Evolutionary conservation across 2,329 filamentous ascomycete genomes (phyloP), one percentile per base, ranked within the genome.

Genomic region (Alternaria metachromatica): DNA sequence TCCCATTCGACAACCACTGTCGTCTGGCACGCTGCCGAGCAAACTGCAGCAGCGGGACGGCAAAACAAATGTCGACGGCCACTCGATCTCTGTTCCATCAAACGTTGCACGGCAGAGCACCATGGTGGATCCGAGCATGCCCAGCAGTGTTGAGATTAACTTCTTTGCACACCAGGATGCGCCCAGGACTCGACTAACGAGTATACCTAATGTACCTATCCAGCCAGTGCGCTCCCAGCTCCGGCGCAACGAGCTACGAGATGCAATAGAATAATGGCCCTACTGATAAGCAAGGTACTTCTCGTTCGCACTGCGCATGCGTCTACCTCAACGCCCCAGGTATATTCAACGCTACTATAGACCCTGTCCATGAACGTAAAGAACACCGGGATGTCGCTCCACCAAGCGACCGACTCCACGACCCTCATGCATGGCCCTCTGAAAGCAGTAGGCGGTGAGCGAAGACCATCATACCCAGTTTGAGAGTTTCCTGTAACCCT

Each of bases 281-380:
- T 63, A 69, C 72, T 71, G 74, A 78, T 76, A 77, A 77, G 71
- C 69, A 65, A 72, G 66, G 62, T 64, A 51, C 48, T 50, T 43
- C 51, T 68, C 63, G 56, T 71, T 70, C 73, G 72, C 73, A 72
- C 75, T 74, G 71, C 70, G 71, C 62, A 55, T 64, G 67, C 64
- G 37, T 23, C 33, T 62, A 55, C 58, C 46, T 62, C 51, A 33
- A 55, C 43, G 66, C 33, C 70, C 65, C 62, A 67, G 30, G 26
- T 20, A 44, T 69, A 41, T 72, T 70, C 70, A 72, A 67, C 75
- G 65, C 69, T 73, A 70, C 60, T 61, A 59, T 23, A 53, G 55
- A 53, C 60, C 58, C 55, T 64, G 65, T 41, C 58, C 11, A 41
- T 63, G 51, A 51, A 50, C 55, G 41, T 43, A 37, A 43, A 50